Conservation (phyloP, 1,139 yeast species). For the Nakaseomyces bracarensis region DNA sequence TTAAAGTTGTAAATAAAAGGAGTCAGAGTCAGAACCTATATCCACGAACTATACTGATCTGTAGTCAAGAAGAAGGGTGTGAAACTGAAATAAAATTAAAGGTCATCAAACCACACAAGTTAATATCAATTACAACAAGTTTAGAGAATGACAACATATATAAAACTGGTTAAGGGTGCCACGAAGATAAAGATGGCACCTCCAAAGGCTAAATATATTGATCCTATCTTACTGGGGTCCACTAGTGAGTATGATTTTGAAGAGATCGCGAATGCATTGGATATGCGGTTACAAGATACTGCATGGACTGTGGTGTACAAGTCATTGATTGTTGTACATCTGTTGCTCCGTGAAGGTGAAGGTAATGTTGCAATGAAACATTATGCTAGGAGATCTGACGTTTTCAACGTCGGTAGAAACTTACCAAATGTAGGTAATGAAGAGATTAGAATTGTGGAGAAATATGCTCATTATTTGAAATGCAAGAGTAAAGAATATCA, state of each 20-base stretch:
- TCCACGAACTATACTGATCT: too few species aligned
- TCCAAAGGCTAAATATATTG: conserved; percentile 90
- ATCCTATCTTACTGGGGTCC: conserved; percentile 82
- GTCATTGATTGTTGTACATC: conserved; percentile 73
- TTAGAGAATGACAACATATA: conserved; percentile 2
- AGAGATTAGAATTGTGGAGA: conserved; percentile 55
- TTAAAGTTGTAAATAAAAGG: too few species aligned
- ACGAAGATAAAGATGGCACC: conserved; percentile 82
- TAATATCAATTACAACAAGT: too few species aligned
- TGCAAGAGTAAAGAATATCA: conserved; percentile 63
- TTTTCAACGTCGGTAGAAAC: conserved; percentile 3
- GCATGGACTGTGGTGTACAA: conserved; percentile 92
- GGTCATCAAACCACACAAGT: too few species aligned
- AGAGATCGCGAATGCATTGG: conserved; percentile 59
- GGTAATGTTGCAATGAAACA: conserved; percentile 44
- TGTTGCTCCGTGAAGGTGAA: conserved; percentile 66
- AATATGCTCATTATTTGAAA: conserved; percentile 65
- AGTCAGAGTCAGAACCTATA: too few species aligned
- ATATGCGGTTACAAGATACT: conserved; percentile 55
- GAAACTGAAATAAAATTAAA: too few species aligned
- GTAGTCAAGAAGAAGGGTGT: too few species aligned
- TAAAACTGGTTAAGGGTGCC: conserved; percentile 58
- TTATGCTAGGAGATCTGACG: conserved; percentile 37
- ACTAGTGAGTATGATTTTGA: conserved; percentile 50
- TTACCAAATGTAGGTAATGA: conserved; percentile 27